Conservation (phyloP, 306 rosid species). For the Malus domestica region ASM211411v1 NC_041798.1:20838501-20839000, state of each 20-base stretch:
- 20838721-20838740: not conserved
- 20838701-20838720: not conserved
- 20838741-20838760: not conserved
- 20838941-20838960: not conserved
- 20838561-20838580: conserved; percentile 78
- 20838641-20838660: conserved; percentile 17
- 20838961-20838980: not conserved
- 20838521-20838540: not conserved
- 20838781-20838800: not conserved
- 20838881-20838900: not conserved
- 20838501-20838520: not conserved
- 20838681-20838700: not conserved
- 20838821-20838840: not conserved
- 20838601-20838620: conserved; percentile 89
- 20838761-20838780: not conserved
- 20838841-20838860: not conserved
- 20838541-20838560: conserved; percentile 76
- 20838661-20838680: conserved; percentile 4
- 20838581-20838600: conserved; percentile 95
- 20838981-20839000: not conserved
- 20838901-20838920: not conserved
- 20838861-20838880: not conserved
- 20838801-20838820: not conserved
- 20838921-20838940: not conserved
- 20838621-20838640: conserved; percentile 87